These are phyloP conservation scores for Fusarium redolens DNA, from an alignment of 2,329 filamentous ascomycete genomes.

Conservation along the genomic window DNA sequence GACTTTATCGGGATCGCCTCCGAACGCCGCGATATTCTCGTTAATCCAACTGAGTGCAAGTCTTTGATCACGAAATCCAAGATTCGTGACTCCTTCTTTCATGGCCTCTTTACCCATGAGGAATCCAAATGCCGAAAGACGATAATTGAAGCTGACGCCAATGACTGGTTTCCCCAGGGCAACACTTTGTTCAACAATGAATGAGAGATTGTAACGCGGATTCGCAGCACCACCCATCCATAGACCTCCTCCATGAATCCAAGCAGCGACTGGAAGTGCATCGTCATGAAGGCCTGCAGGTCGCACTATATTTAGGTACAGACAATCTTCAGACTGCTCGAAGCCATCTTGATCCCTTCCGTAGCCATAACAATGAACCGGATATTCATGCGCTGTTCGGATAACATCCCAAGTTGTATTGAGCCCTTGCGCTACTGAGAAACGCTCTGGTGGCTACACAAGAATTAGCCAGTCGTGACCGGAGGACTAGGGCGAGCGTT, in stretches of 20 bases:
- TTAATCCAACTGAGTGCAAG: conserved; percentile 61
- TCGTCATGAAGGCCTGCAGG: conserved; percentile 57
- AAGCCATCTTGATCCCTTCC: conserved; percentile 48
- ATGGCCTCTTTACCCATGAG: conserved; percentile 55
- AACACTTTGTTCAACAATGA: conserved; percentile 63
- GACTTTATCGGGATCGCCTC: conserved; percentile 58
- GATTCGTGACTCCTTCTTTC: conserved; percentile 58
- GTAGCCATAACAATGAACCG: conserved; percentile 62
- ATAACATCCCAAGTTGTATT: conserved; percentile 57
- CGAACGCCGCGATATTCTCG: conserved; percentile 59
- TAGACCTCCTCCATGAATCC: conserved; percentile 63
- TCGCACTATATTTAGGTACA: conserved; percentile 71
- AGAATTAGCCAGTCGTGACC: neutral
- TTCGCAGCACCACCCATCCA: conserved; percentile 52
- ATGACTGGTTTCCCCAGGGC: conserved; percentile 60
- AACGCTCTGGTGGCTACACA: conserved; percentile 28
- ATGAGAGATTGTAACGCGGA: conserved; percentile 69
- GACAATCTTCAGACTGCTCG: conserved; percentile 63
- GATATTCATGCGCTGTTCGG: conserved; percentile 57
- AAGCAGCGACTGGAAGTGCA: conserved; percentile 66
- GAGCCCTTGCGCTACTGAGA: conserved; percentile 50
- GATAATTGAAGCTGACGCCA: conserved; percentile 61
- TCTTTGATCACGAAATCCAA: conserved; percentile 61
- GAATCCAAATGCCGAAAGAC: conserved; percentile 61
- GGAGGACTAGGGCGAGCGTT: too few species aligned